phyloP scores from a whole-genome alignment of 2,329 filamentous ascomycete genomes.

The Trichoderma sp. region DNA sequence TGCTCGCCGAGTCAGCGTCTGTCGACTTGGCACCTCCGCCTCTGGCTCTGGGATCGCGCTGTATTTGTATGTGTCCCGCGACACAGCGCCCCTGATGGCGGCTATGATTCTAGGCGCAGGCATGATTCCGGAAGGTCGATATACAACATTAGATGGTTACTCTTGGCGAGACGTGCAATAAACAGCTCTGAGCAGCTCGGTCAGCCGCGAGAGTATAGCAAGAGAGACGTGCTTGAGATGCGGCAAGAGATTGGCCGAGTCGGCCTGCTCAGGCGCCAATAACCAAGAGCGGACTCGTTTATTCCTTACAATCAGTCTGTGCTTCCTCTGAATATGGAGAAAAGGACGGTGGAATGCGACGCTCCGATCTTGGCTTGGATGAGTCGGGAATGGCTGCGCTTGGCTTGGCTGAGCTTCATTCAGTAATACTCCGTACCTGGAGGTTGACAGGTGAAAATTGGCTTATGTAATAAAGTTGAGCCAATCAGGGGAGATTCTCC shows the following conservation, averaged over 20 bases:
- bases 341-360: neutral
- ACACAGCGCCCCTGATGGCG: conserved; percentile 26
- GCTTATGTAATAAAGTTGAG: neutral
- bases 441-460: neutral
- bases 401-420: neutral
- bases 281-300: neutral
- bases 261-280: neutral
- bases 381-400: neutral
- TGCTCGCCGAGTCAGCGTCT: neutral
- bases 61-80: conserved; percentile 32
- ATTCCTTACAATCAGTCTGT: neutral
- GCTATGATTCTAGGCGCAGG: conserved; percentile 21
- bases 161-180: neutral
- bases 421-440: neutral
- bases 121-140: neutral
- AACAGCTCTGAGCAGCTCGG: neutral
- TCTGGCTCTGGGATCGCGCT: conserved; percentile 29
- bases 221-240: neutral
- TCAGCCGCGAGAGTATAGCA: neutral
- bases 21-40: neutral
- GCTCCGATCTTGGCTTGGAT: neutral
- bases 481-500: neutral
- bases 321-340: neutral
- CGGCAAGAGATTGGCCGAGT: neutral
- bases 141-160: neutral